Conservation (phyloP, 805 yeast species). For the Barnettozyma pratensis region DNA sequence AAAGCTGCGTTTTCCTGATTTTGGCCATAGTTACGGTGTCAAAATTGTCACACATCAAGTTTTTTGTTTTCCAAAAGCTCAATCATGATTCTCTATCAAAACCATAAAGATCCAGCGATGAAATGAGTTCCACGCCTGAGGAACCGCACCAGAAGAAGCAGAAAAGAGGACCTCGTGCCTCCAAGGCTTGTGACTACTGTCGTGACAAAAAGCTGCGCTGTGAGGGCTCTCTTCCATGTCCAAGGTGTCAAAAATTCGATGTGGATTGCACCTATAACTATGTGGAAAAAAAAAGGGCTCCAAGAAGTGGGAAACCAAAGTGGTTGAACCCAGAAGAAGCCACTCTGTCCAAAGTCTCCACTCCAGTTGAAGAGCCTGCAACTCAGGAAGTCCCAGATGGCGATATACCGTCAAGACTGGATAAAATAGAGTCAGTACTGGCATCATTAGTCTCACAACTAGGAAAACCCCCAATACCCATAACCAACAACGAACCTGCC, state of each 20-base stretch:
- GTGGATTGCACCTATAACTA: conserved; percentile 79
- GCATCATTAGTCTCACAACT: neutral
- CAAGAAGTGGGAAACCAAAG: conserved; percentile 14
- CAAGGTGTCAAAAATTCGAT: conserved; percentile 76
- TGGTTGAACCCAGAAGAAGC: neutral
- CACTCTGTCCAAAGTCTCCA: too few species aligned
- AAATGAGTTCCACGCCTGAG: neutral
- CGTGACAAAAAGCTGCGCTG: conserved; percentile 72
- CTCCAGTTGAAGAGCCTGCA: neutral
- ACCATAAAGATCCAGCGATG: too few species aligned
- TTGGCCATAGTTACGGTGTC: too few species aligned
- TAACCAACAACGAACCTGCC: neutral
- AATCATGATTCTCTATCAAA: too few species aligned
- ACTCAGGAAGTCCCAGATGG: too few species aligned
- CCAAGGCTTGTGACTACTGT: conserved; percentile 43
- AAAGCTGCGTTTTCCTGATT: too few species aligned
- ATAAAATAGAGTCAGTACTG: conserved; percentile 1
- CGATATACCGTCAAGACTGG: neutral
- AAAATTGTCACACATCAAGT: too few species aligned
- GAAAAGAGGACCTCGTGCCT: conserved; percentile 23
- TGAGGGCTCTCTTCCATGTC: conserved; percentile 73
- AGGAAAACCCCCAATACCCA: neutral
- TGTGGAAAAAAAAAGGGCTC: conserved; percentile 43
- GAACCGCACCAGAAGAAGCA: neutral
- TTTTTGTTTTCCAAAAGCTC: too few species aligned